Evolutionary conservation across 441 rosid genomes (phyloP).

Genomic region (Jatropha multifida): DNA sequence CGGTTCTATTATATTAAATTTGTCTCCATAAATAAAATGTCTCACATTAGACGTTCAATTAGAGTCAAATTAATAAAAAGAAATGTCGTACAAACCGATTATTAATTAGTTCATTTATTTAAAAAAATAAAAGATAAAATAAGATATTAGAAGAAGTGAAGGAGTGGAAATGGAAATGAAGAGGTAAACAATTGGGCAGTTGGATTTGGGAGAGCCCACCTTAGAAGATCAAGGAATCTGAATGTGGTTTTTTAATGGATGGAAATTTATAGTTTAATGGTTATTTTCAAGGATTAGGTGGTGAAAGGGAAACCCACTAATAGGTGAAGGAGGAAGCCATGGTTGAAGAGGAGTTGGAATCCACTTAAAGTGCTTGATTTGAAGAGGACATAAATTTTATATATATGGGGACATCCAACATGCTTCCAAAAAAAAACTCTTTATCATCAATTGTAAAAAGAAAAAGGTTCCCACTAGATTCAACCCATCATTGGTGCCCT

Average conservation of each 20-base stretch:
- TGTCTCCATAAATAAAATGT: too few species aligned
- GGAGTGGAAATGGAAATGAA: conserved; percentile 21
- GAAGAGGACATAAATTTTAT: conserved; percentile 41
- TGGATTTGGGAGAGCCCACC: conserved; percentile 52
- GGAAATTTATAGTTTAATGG: conserved; percentile 31
- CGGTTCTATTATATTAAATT: too few species aligned
- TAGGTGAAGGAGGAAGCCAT: conserved; percentile 32
- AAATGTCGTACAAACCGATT: too few species aligned
- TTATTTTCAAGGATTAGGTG: conserved; percentile 72
- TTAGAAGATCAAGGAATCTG: conserved; percentile 37
- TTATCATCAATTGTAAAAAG: conserved; percentile 29
- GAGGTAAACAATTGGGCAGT: conserved; percentile 42
- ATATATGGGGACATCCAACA: conserved; percentile 22
- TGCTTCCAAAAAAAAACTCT: conserved; percentile 12
- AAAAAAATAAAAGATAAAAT: neutral
- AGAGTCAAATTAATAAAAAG: neutral
- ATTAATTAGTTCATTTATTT: too few species aligned
- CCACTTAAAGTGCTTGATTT: conserved; percentile 66
- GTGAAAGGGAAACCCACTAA: conserved; percentile 80
- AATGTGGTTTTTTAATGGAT: conserved; percentile 27
- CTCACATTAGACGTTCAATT: too few species aligned
- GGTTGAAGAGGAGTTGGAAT: conserved; percentile 90
- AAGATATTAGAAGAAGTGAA: conserved; percentile 19
- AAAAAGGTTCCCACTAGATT: conserved; percentile 42
- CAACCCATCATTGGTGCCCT: conserved; percentile 53